Base-by-base conservation (phyloP, 352 stramenopile genomes). In the Globisporangium recalcitrans region DNA sequence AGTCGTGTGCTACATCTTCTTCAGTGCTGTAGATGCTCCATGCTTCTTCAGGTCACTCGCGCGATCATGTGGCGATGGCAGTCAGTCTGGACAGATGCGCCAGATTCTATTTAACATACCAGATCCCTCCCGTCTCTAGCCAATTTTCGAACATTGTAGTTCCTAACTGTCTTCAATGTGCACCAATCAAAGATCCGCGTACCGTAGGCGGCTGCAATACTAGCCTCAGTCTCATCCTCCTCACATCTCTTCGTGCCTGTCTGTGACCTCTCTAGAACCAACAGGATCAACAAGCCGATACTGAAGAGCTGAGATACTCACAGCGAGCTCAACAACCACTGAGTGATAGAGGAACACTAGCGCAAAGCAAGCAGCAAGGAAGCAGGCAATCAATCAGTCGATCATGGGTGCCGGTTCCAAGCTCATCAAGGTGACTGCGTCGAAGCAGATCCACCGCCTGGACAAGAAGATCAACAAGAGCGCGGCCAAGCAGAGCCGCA, bases 381-480 rank as follows among this genome's bases (percentile, higher is more conserved):
- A 46, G 42, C n/a, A 14, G 29, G 40, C 11, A n/a, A 7, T n/a
- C 11, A 62, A 11, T 29, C 56, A 42, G 36, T 46, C 16, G n/a
- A 63, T 21, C 57, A 90, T 90, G 83, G 83, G 65, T 64, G 74
- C 75, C 61, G 83, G 83, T 22, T 68, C 71, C 63, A 89, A 90
- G 69, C 57, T 73, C 51, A 83, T 90, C 69, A 87, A 83, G 68
- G 73, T 77, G 66, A 87, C 79, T 36, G 79, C 83, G 32, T 73
- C 72, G 46, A 87, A 89, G 79, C 81, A 90, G 68, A 62, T 82
- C 26, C 75, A 84, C 65, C 80, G 81, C 56, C 71, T 79, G 27
- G 69, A 71, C 64, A 79, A 80, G 65, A 92, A 90, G 63, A 80
- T 90, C 27, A 48, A 44, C 63, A 90, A 92, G 75, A 81, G 80